Conservation (phyloP, 148 eudicot species). For the Camellia sinensis region DNA sequence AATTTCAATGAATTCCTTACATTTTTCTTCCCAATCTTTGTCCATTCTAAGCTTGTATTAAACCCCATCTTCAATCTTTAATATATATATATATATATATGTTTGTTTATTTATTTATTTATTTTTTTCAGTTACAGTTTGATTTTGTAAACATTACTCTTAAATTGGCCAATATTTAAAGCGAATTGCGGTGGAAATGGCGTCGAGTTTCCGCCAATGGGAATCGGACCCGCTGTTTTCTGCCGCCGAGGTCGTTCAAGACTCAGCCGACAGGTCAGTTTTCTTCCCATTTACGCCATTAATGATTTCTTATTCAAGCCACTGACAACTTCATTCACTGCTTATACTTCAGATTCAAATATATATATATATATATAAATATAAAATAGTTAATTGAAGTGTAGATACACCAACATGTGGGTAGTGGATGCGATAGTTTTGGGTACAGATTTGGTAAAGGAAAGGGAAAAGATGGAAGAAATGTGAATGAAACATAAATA, state of each 20-base stretch:
- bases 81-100: no score
- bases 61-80: not conserved
- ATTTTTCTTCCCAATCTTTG: not conserved
- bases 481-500: no score
- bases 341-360: no score
- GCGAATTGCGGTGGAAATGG: conserved; percentile 8
- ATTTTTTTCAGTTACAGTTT: not conserved
- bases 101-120: not conserved
- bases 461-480: no score
- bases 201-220: conserved; percentile 32
- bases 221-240: conserved; percentile 42
- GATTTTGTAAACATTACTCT: not conserved
- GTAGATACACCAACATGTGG: no score
- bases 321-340: not conserved
- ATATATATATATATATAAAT: no score
- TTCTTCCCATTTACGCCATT: not conserved
- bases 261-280: conserved; percentile 33
- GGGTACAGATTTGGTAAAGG: no score
- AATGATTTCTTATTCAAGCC: not conserved
- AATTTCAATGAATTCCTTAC: not conserved
- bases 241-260: conserved; percentile 47
- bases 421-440: no score
- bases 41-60: not conserved
- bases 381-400: no score
- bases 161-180: not conserved